Percentiles rank a stretch among this genome's conserved stretches.
Evolutionary conservation across 495 filamentous ascomycete species (phyloP).

Genomic region (Acidiella bohemica): DNA sequence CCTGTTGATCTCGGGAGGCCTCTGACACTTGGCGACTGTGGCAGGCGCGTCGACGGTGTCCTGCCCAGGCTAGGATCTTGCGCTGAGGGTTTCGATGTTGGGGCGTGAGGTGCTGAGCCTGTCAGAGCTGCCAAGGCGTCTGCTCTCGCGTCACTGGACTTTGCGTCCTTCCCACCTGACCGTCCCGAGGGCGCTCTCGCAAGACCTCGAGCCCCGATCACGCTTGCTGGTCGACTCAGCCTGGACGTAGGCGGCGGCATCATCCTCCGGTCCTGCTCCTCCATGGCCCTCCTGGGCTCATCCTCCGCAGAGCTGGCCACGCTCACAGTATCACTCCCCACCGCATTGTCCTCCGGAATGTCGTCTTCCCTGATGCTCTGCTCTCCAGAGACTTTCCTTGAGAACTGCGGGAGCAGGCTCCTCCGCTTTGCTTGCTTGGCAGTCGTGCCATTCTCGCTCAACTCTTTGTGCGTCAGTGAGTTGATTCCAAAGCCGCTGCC

Average conservation of each 20-base stretch:
- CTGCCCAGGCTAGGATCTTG: conserved; percentile 6
- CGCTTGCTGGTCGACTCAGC: conserved; percentile 9
- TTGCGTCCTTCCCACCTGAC: not conserved
- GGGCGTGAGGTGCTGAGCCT: not conserved
- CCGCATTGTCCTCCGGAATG: not conserved
- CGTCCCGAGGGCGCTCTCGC: conserved; percentile 2
- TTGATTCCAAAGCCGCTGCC: conserved; percentile 4
- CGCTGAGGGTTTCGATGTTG: not conserved
- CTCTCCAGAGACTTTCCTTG: conserved; percentile 6
- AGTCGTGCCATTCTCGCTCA: not conserved
- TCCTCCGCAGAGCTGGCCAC: not conserved
- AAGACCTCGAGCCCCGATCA: not conserved
- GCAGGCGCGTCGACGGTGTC: conserved; percentile 12
- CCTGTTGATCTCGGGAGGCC: conserved; percentile 12
- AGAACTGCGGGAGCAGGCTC: conserved; percentile 17
- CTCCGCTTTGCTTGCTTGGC: conserved; percentile 10
- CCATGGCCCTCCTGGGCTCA: conserved; percentile 4
- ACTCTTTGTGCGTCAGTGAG: not conserved
- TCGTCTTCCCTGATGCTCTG: conserved; percentile 7
- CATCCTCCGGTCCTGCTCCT: conserved; percentile 6
- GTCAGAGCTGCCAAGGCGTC: conserved; percentile 12
- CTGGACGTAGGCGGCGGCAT: conserved; percentile 15
- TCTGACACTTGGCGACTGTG: conserved; percentile 3
- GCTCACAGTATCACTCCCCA: not conserved
- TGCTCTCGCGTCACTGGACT: conserved; percentile 12